These are phyloP conservation scores for Veloboletus limbatus DNA, from an alignment of 1,284 basidiomycete species.

Conservation along the genomic window DNA sequence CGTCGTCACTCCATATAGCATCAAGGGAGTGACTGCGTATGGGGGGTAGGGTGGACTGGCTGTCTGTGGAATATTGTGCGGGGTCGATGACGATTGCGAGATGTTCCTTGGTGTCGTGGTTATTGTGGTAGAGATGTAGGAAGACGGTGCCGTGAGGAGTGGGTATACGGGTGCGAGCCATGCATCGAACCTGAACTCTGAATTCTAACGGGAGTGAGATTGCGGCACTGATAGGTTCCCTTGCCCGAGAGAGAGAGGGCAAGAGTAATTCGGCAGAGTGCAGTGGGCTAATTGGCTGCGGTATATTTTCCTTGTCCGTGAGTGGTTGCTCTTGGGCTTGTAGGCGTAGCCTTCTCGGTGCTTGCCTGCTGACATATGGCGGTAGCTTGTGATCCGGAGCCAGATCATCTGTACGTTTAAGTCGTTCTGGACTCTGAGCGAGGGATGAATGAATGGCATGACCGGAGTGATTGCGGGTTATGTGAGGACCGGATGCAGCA, in stretches of 20 bases:
- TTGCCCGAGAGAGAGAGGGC: slow-evolving; percentile 26
- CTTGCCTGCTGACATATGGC: slow-evolving; percentile 68
- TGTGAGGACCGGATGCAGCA: slow-evolving; percentile 64
- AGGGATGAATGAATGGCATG: slow-evolving; percentile 51
- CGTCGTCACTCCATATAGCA: slow-evolving; percentile 79
- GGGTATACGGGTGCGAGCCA: slow-evolving; percentile 96
- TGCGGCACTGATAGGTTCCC: not conserved
- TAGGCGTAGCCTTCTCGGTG: slow-evolving; percentile 59
- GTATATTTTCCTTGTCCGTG: slow-evolving; percentile 28
- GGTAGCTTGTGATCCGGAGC: slow-evolving; percentile 42
- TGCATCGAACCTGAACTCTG: slow-evolving; percentile 72
- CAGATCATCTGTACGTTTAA: slow-evolving; percentile 42
- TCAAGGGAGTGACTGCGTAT: slow-evolving; percentile 87
- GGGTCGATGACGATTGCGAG: slow-evolving; percentile 96
- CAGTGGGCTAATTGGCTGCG: slow-evolving; percentile 28
- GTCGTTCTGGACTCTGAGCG: slow-evolving; percentile 53
- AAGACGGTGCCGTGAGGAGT: slow-evolving; percentile 95
- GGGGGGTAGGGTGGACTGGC: slow-evolving; percentile 40
- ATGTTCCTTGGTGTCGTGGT: slow-evolving; percentile 90
- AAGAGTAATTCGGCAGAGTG: slow-evolving; percentile 27
- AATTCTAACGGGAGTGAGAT: slow-evolving; percentile 12
- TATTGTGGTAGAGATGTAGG: slow-evolving; percentile 94
- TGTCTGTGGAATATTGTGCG: slow-evolving; percentile 61
- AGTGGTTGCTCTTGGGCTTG: slow-evolving; percentile 25
- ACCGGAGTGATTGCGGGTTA: slow-evolving; percentile 64